phyloP scores from a whole-genome alignment of 2,329 filamentous ascomycete species.

The Paracoccidioides lutzii region DNA sequence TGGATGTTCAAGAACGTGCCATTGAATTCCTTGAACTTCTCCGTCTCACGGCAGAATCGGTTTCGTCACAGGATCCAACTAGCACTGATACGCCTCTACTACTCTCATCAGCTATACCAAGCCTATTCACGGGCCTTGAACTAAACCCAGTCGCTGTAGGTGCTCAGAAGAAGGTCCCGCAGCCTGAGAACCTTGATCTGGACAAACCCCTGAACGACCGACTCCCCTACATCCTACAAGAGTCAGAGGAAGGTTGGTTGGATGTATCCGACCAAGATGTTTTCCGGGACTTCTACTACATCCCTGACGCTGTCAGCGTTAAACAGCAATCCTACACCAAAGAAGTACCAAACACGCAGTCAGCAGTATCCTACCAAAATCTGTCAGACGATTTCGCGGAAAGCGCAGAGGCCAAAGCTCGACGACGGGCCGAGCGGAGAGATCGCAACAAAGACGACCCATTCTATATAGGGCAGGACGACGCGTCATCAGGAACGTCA shows the following conservation, averaged over 20 bases:
- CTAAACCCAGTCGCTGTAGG: slow-evolving; percentile 77
- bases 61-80: slow-evolving; percentile 20
- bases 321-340: slow-evolving; percentile 13
- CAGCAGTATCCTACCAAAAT: slow-evolving; percentile 27
- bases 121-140: slow-evolving; percentile 73
- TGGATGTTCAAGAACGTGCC: slow-evolving; percentile 89
- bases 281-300: slow-evolving; percentile 29
- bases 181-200: slow-evolving; percentile 63
- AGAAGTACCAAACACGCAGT: slow-evolving; percentile 14
- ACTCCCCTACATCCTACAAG: slow-evolving; percentile 51
- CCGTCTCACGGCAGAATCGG: slow-evolving; percentile 70
- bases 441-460: slow-evolving; percentile 87
- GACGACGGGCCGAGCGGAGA: slow-evolving; percentile 59
- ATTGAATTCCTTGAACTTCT: slow-evolving; percentile 87
- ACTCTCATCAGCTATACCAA: slow-evolving; percentile 80
- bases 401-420: slow-evolving; percentile 60
- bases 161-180: slow-evolving; percentile 75
- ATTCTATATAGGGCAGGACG: slow-evolving; percentile 65
- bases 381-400: slow-evolving; percentile 35
- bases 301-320: slow-evolving; percentile 15
- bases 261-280: slow-evolving; percentile 35
- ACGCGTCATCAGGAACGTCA: slow-evolving; percentile 46
- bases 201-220: slow-evolving; percentile 70
- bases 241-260: slow-evolving; percentile 40
- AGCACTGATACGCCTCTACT: slow-evolving; percentile 59